These are phyloP conservation scores for Coemansia sp. DNA, from an alignment of 192 early-diverging fungal species.

Conservation along the genomic window DNA sequence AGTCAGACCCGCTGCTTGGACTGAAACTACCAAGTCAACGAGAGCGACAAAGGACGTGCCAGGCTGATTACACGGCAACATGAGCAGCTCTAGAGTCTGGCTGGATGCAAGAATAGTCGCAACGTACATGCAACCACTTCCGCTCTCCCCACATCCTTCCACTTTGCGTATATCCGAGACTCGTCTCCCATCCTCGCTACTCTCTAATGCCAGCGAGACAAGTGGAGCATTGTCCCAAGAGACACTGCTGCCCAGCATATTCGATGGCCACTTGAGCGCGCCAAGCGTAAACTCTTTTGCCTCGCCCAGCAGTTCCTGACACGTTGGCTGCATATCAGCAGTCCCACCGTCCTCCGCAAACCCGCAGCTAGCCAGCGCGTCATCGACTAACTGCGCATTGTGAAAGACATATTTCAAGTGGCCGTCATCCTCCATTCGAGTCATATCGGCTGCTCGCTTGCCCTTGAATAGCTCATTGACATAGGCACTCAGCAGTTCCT, in stretches of 20 bases:
- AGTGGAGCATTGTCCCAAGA: slow-evolving; percentile 19
- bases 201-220: background rate
- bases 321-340: slow-evolving; percentile 1
- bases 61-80: background rate
- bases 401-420: slow-evolving; percentile 36
- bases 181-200: background rate
- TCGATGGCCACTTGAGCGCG: slow-evolving; percentile 42
- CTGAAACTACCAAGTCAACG: slow-evolving; percentile 5
- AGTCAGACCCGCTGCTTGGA: background rate
- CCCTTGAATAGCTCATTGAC: background rate
- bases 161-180: slow-evolving; percentile 8
- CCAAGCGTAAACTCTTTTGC: slow-evolving; percentile 15
- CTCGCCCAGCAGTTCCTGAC: slow-evolving; percentile 6
- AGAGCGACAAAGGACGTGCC: background rate
- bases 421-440: background rate
- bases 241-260: slow-evolving; percentile 28
- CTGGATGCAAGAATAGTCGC: slow-evolving; percentile 5
- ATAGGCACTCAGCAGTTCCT: slow-evolving; percentile 3
- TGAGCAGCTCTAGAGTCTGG: background rate
- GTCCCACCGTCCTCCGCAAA: background rate
- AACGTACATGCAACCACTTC: background rate
- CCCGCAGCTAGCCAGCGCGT: background rate
- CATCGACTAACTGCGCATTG: slow-evolving; percentile 1
- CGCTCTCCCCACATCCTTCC: no score
- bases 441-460: background rate